Evolutionary conservation across 768 basidiomycete species (phyloP), one percentile per base, ranked within the genome.

Genomic region (Amanita brunnescens): DNA sequence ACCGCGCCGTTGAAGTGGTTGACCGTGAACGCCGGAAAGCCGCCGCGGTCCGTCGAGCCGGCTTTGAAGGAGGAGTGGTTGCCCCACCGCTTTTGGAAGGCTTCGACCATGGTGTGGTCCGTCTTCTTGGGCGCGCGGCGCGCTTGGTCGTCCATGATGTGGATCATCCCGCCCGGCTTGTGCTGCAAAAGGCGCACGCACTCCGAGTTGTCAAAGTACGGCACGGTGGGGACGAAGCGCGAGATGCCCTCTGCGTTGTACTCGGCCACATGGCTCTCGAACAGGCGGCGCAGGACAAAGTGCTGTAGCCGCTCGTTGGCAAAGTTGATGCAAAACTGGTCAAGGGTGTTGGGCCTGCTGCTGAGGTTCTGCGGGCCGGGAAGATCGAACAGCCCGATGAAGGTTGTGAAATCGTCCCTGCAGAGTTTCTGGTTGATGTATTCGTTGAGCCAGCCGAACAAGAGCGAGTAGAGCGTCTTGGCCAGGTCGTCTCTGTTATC

Each of bases 71-170:
- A 86, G 0, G 87, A 78, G 61, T 98, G 94, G 58, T 91, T 95
- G 5, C 83, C 89, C 91, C 93, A 97, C 1, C 95, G 80, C 67
- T 97, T 98, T 42, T 79, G 74, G 62, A 97, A 91, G 0, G 94
- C 91, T 59, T 96, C 92, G 7, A 94, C 81, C 91, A 98, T 96
- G 0, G 87, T 90, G 49, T 85, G 79, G 59, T 95, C 91, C 2
- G 85, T 94, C 79, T 94, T 93, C 70, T 92, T 94, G 53, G 81
- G 85, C 51, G 79, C 77, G 34, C 88, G 76, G 10, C 87, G 78
- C 1, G 93, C 88, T 66, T 96, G 93, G 62, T 98, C 95, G 62
- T 98, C 94, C 87, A 97, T 91, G 66, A 98, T 97, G 60, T 95
- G 91, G 48, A 97, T 83, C 29, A 99, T 73, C 1, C 96, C 96